Percentiles rank a stretch among this genome's conserved stretches.
phyloP scores from a whole-genome alignment of 1,284 basidiomycete species.

The Apiotrichum laibachii region DNA sequence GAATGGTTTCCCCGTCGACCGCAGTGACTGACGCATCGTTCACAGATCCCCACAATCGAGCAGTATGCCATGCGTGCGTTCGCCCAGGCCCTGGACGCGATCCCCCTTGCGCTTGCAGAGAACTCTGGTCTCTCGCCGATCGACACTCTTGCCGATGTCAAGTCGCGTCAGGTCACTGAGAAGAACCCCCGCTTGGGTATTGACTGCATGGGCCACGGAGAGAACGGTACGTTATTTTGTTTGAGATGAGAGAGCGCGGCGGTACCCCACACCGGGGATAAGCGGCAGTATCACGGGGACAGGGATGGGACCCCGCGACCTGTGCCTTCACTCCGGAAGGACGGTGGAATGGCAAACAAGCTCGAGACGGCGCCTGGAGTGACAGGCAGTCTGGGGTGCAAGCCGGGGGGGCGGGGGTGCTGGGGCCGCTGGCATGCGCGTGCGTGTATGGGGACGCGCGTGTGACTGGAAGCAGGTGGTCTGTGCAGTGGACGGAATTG shows the following conservation, averaged over 20 bases:
- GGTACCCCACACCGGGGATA: constrained; percentile 3
- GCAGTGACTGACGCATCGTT: constrained; percentile 3
- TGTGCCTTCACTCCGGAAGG: neutral
- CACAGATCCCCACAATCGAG: constrained; percentile 84
- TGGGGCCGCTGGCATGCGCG: no score
- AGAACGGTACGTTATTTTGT: constrained; percentile 65
- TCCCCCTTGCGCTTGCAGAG: constrained; percentile 93
- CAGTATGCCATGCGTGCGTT: constrained; percentile 99
- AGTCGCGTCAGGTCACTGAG: constrained; percentile 89
- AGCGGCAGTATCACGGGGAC: constrained; percentile 2
- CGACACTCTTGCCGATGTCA: constrained; percentile 90
- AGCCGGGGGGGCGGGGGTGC: no score
- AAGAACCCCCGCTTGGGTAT: constrained; percentile 82
- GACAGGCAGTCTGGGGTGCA: no score
- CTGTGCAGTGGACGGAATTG: neutral
- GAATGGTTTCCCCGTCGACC: neutral
- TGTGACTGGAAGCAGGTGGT: neutral
- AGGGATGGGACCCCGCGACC: neutral
- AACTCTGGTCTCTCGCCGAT: constrained; percentile 97
- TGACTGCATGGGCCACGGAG: constrained; percentile 81
- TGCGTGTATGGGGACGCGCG: no score
- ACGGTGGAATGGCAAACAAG: neutral
- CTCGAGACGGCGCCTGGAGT: no score
- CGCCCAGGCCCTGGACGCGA: constrained; percentile 84
- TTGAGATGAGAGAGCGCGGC: neutral